Evolutionary conservation across 352 stramenopile genomes (phyloP).

Genomic region (Elongisporangium senticosum): DNA sequence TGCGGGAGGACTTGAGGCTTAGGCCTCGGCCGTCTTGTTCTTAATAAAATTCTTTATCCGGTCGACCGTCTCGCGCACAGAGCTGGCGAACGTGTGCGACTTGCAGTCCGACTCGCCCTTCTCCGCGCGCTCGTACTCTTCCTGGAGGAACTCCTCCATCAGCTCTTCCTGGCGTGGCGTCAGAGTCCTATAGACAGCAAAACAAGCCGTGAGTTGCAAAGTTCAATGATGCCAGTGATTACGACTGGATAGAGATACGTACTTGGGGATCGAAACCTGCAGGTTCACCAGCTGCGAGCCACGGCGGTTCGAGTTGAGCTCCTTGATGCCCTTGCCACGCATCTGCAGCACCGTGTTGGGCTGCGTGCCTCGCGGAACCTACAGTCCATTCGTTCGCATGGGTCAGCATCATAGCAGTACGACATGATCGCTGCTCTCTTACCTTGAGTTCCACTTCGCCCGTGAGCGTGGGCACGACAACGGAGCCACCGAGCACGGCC

Average conservation of each 20-base stretch:
- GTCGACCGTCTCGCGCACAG: conserved; percentile 77
- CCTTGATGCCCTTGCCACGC: conserved; percentile 94
- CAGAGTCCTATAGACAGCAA: conserved; percentile 56
- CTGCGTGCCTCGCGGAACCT: conserved; percentile 92
- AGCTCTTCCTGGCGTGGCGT: conserved; percentile 93
- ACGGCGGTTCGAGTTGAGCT: conserved; percentile 88
- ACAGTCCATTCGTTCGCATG: background rate
- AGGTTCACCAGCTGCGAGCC: conserved; percentile 97
- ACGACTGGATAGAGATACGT: conserved; percentile 14
- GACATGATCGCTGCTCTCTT: too few species aligned
- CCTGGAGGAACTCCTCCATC: conserved; percentile 93
- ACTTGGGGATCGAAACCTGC: conserved; percentile 94
- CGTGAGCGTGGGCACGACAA: conserved; percentile 96
- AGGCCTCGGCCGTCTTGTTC: conserved; percentile 31
- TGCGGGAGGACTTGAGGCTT: conserved; percentile 3
- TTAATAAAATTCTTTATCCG: conserved; percentile 89
- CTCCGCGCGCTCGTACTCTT: conserved; percentile 65
- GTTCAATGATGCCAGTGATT: background rate
- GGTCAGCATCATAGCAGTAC: too few species aligned
- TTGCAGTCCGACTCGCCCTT: conserved; percentile 77
- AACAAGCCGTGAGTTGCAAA: conserved; percentile 3
- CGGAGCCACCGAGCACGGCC: conserved; percentile 89
- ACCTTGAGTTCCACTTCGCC: conserved; percentile 97
- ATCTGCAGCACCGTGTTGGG: conserved; percentile 95
- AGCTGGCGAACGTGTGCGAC: conserved; percentile 75